These are phyloP conservation scores for Pestalotiopsis sp. DNA, from an alignment of 2,329 filamentous ascomycete species.

Conservation along the genomic window DNA sequence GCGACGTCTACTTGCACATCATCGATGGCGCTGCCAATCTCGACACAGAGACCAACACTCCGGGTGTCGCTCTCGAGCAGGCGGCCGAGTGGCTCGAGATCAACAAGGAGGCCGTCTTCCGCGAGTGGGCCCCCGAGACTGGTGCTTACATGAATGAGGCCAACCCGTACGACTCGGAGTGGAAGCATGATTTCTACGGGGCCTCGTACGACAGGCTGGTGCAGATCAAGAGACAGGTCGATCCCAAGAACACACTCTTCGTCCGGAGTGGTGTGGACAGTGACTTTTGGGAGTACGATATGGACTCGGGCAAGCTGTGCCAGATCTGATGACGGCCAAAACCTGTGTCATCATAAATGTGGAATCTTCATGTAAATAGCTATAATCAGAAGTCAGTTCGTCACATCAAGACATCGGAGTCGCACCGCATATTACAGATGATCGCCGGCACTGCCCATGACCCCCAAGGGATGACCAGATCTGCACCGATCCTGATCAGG, in stretches of 20 bases:
- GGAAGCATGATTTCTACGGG: slow-evolving; percentile 36
- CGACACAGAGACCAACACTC: not conserved
- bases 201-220: slow-evolving; percentile 33
- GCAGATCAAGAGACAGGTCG: slow-evolving; percentile 45
- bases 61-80: not conserved
- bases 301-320: slow-evolving; percentile 4
- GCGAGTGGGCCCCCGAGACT: slow-evolving; percentile 4
- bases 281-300: not conserved
- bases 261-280: slow-evolving; percentile 1
- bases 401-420: not conserved
- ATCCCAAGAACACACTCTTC: slow-evolving; percentile 24
- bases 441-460: too few species aligned
- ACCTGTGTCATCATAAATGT: not conserved
- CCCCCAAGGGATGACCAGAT: not conserved
- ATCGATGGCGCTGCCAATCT: not conserved
- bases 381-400: not conserved
- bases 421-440: too few species aligned
- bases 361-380: not conserved
- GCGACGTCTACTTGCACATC: not conserved
- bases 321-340: not conserved
- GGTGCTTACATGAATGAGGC: slow-evolving; percentile 41
- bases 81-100: slow-evolving; percentile 3
- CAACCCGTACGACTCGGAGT: slow-evolving; percentile 36
- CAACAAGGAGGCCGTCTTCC: slow-evolving; percentile 5
- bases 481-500: not conserved